Evolutionary conservation across 2,329 filamentous ascomycete species (phyloP).

Genomic region (Exophiala spinifera): DNA sequence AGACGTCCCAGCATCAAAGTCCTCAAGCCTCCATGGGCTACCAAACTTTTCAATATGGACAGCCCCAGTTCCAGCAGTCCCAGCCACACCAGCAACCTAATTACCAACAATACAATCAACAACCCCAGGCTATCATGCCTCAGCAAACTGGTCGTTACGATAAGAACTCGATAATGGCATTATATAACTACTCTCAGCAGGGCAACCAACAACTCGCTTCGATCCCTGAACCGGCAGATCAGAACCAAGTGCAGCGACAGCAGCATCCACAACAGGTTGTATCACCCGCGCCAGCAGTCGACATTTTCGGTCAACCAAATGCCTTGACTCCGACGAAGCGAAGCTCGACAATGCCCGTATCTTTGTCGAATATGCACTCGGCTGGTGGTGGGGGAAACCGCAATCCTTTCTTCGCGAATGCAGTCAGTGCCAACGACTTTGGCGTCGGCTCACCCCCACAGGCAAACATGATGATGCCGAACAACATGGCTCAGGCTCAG

Average conservation of each 20-base stretch:
- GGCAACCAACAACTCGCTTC: conserved; percentile 31
- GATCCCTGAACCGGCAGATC: conserved; percentile 30
- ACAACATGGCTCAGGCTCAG: neutral
- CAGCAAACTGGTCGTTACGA: conserved; percentile 45
- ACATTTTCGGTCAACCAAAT: conserved; percentile 19
- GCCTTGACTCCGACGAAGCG: conserved; percentile 31
- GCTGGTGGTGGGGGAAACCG: conserved; percentile 31
- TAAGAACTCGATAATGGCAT: conserved; percentile 46
- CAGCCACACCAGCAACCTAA: conserved; percentile 14
- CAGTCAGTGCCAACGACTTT: conserved; percentile 1
- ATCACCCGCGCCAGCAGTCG: conserved; percentile 26
- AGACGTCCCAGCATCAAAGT: neutral
- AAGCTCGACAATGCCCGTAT: conserved; percentile 34
- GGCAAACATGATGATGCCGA: conserved; percentile 3
- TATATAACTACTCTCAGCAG: conserved; percentile 43
- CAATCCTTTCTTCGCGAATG: conserved; percentile 35
- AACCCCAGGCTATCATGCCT: conserved; percentile 31
- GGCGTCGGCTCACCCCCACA: neutral
- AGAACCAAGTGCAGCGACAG: conserved; percentile 6
- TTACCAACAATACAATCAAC: conserved; percentile 22
- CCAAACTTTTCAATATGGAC: conserved; percentile 23
- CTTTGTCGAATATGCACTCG: conserved; percentile 27
- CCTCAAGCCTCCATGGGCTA: conserved; percentile 8
- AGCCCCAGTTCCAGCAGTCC: neutral
- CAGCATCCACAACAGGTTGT: conserved; percentile 15